Conservation (phyloP, 257 asterid species). For the Prunella vulgaris region DNA sequence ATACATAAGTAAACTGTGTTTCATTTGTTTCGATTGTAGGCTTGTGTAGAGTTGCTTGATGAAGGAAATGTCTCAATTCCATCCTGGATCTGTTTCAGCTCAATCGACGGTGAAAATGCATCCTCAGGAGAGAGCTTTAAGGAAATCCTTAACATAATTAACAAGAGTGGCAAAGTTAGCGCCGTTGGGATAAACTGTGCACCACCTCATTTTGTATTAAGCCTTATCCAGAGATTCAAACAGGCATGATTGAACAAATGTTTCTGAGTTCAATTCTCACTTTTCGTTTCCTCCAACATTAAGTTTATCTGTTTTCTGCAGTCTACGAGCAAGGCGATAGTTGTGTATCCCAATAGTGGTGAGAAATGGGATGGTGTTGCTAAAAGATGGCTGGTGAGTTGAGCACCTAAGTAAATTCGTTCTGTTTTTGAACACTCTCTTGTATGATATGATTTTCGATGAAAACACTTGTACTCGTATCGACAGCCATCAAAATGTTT, state of each 20-base stretch:
- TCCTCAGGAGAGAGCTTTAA: slow-evolving; percentile 84
- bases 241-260: slow-evolving; percentile 33
- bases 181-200: slow-evolving; percentile 84
- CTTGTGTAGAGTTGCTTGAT: slow-evolving; percentile 67
- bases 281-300: neutral
- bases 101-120: slow-evolving; percentile 65
- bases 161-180: slow-evolving; percentile 44
- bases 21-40: slow-evolving; percentile 27
- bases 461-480: neutral
- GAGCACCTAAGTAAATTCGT: too few species aligned
- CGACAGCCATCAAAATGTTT: slow-evolving; percentile 59
- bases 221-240: slow-evolving; percentile 57
- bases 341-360: slow-evolving; percentile 79
- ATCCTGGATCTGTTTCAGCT: slow-evolving; percentile 87
- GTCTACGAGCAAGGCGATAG: slow-evolving; percentile 60
- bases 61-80: slow-evolving; percentile 63
- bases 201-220: slow-evolving; percentile 74
- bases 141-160: slow-evolving; percentile 49
- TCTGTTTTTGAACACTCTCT: neutral
- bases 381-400: slow-evolving; percentile 70
- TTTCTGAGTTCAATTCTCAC: neutral
- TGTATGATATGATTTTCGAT: neutral
- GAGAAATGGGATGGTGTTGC: slow-evolving; percentile 79
- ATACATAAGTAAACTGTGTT: neutral
- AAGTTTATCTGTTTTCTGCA: slow-evolving; percentile 21